These are phyloP conservation scores for Fusarium algeriense DNA, from an alignment of 2,329 filamentous ascomycete species.

Conservation along the genomic window DNA sequence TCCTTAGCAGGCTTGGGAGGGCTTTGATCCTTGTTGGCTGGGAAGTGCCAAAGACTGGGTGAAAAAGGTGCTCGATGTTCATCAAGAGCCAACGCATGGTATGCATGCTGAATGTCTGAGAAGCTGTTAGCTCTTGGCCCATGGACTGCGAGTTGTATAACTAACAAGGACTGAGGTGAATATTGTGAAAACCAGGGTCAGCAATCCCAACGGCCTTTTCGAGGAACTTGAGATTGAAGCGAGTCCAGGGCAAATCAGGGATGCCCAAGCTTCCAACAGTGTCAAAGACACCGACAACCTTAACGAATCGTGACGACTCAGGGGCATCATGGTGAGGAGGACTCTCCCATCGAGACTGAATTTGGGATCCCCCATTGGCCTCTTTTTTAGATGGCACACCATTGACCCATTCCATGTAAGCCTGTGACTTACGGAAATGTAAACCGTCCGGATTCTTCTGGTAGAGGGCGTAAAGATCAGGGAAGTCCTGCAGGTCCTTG, in stretches of 20 bases:
- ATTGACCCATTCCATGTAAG: constrained; percentile 43
- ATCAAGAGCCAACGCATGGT: constrained; percentile 67
- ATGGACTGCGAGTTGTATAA: background rate
- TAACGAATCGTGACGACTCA: constrained; percentile 36
- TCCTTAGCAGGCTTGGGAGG: constrained; percentile 15
- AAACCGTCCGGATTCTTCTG: constrained; percentile 38
- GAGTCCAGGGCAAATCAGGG: constrained; percentile 42
- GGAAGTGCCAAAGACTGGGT: constrained; percentile 49
- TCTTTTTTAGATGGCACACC: constrained; percentile 37
- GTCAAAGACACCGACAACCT: constrained; percentile 45
- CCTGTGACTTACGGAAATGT: constrained; percentile 40
- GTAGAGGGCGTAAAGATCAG: constrained; percentile 43
- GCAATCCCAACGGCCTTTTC: constrained; percentile 34
- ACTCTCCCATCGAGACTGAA: constrained; percentile 30
- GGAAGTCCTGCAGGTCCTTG: constrained; percentile 45
- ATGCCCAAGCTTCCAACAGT: constrained; percentile 46
- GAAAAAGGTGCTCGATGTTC: constrained; percentile 57
- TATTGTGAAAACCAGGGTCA: constrained; percentile 44
- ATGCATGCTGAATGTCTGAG: constrained; percentile 62
- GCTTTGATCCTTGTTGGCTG: constrained; percentile 16
- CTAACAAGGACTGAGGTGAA: constrained; percentile 44
- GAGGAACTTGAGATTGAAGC: constrained; percentile 40
- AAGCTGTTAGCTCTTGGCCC: constrained; percentile 15
- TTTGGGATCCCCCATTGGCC: constrained; percentile 11
- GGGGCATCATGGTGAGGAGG: constrained; percentile 42